Evolutionary conservation across 2,329 filamentous ascomycete genomes (phyloP).

Genomic region (Arthrobotrys entomopaga): DNA sequence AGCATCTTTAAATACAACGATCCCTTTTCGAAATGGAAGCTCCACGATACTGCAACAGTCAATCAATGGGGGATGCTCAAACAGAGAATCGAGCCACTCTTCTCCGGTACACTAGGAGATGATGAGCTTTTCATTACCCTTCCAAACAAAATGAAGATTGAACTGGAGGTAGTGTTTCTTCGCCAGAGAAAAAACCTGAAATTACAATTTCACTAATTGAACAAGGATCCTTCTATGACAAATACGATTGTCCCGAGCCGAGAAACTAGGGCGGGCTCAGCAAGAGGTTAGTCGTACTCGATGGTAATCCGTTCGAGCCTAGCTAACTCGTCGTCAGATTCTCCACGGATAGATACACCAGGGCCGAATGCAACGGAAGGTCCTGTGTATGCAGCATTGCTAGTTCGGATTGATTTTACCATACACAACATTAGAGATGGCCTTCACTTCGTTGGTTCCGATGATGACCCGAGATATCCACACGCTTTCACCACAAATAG

Average conservation of each 20-base stretch:
- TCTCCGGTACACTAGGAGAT: constrained; percentile 65
- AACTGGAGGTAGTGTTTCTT: constrained; percentile 63
- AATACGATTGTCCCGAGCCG: constrained; percentile 34
- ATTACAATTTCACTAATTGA: constrained; percentile 7
- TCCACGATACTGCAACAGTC: constrained; percentile 72
- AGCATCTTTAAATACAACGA: constrained; percentile 67
- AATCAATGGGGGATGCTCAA: constrained; percentile 81
- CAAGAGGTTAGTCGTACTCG: constrained; percentile 34
- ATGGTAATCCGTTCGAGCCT: not conserved
- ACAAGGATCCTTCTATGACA: constrained; percentile 42
- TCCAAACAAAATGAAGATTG: constrained; percentile 71
- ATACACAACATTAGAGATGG: constrained; percentile 82
- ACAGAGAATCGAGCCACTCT: constrained; percentile 71
- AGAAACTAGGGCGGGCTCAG: constrained; percentile 31
- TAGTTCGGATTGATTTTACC: constrained; percentile 78
- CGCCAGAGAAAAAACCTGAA: not conserved
- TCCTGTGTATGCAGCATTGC: constrained; percentile 69
- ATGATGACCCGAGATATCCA: constrained; percentile 83
- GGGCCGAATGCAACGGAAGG: constrained; percentile 61
- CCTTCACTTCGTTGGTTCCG: constrained; percentile 88
- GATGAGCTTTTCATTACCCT: constrained; percentile 71
- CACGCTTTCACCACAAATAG: constrained; percentile 91
- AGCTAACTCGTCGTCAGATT: constrained; percentile 55
- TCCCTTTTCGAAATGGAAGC: constrained; percentile 73
- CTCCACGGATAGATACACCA: constrained; percentile 61